Conservation (phyloP, 169 alveolate species). For the Sarcocystis neurona region DNA sequence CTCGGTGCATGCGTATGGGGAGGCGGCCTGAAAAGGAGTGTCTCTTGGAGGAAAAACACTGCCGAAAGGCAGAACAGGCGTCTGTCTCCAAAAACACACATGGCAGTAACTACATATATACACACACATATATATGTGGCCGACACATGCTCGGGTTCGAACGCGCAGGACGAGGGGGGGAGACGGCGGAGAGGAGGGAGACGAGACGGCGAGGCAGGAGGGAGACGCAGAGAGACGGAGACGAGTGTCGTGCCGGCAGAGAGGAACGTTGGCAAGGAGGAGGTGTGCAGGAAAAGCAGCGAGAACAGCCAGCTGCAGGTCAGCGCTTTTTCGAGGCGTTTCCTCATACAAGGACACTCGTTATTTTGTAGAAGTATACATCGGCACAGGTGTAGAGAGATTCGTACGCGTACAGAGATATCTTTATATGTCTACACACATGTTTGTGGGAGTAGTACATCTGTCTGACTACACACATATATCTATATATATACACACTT, state of each 20-base stretch:
- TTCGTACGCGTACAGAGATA: not conserved
- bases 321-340: too few species aligned
- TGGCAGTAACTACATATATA: not conserved
- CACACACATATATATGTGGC: not conserved
- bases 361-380: too few species aligned
- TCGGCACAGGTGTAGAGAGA: not conserved
- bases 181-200: not conserved
- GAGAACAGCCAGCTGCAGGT: too few species aligned
- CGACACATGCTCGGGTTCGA: not conserved
- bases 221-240: not conserved
- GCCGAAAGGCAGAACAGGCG: not conserved
- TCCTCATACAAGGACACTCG: too few species aligned
- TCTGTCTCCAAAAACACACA: not conserved
- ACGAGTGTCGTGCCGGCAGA: not conserved
- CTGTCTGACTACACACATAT: constrained; percentile 1
- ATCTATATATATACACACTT: not conserved
- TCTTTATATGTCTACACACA: not conserved
- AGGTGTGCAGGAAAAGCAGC: too few species aligned
- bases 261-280: too few species aligned
- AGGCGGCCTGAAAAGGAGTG: too few species aligned
- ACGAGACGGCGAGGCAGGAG: not conserved
- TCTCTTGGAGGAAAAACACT: not conserved
- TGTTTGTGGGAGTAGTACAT: too few species aligned
- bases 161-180: not conserved
- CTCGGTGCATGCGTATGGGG: too few species aligned